These are phyloP conservation scores for Diutina neorugosa DNA, from an alignment of 1,139 yeast species.

Conservation along the genomic window DNA sequence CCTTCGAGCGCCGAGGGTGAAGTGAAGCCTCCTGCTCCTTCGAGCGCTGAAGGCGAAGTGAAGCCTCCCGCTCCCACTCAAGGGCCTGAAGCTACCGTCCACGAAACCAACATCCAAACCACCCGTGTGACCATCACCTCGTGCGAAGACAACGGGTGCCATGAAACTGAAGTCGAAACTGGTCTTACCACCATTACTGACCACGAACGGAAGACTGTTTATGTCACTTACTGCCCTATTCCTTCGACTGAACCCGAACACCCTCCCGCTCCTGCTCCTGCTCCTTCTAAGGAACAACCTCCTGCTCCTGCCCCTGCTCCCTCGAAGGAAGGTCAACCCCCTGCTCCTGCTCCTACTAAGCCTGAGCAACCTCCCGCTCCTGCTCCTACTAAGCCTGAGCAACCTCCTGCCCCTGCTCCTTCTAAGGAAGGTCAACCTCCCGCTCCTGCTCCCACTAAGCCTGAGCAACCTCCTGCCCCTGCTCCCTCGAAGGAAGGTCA, in stretches of 20 bases:
- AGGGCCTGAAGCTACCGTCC: conserved; percentile 6
- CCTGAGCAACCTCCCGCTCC: background rate
- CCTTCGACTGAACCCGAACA: conserved; percentile 7
- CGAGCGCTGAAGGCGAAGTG: background rate
- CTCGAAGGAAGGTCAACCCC: too few relatives aligned
- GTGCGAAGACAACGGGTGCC: background rate
- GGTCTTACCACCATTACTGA: conserved; percentile 9
- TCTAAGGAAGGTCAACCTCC: too few relatives aligned
- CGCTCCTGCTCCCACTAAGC: conserved; percentile 14
- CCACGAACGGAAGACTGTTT: conserved; percentile 5
- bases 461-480: background rate
- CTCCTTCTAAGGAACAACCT: too few relatives aligned
- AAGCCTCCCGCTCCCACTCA: conserved; percentile 8
- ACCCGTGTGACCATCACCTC: conserved; percentile 1
- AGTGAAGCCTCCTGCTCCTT: conserved; percentile 6
- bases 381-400: background rate
- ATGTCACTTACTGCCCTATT: conserved; percentile 1
- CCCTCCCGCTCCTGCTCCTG: background rate
- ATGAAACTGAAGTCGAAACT: background rate
- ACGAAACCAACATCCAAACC: background rate
- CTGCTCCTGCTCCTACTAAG: background rate
- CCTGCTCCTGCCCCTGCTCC: background rate
- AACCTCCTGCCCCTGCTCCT: conserved; percentile 9
- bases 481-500: background rate
- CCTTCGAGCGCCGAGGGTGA: conserved; percentile 5